Percentiles rank a stretch among this genome's conserved stretches.
phyloP scores from a whole-genome alignment of 1,139 yeast genomes.

The Pichia sp. region DNA sequence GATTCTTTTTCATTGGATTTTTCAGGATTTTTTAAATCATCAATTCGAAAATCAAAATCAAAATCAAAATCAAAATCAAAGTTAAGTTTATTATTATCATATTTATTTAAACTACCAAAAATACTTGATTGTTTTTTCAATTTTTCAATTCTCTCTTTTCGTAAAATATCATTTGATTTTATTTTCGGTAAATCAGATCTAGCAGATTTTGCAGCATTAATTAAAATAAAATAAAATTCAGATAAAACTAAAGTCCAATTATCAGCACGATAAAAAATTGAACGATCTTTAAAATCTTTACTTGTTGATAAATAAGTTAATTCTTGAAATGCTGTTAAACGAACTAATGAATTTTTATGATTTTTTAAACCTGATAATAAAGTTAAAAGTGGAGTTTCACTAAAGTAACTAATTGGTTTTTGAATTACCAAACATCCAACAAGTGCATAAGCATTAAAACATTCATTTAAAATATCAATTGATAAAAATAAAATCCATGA shows the following conservation, averaged over 20 bases:
- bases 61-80: constrained; percentile 8
- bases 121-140: constrained; percentile 12
- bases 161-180: constrained; percentile 21
- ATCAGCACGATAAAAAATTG: constrained; percentile 43
- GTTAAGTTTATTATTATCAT: constrained; percentile 5
- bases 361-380: constrained; percentile 64
- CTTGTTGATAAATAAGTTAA: constrained; percentile 55
- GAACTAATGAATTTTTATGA: constrained; percentile 48
- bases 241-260: constrained; percentile 53
- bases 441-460: constrained; percentile 68
- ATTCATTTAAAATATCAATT: constrained; percentile 61
- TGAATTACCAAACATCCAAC: constrained; percentile 79
- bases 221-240: constrained; percentile 53
- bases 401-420: constrained; percentile 58
- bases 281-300: constrained; percentile 42
- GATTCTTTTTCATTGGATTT: background rate
- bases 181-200: constrained; percentile 28
- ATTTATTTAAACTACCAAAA: constrained; percentile 16
- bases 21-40: no score
- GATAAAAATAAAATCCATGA: constrained; percentile 32
- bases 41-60: background rate
- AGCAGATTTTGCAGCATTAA: constrained; percentile 39
- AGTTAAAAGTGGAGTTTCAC: constrained; percentile 69
- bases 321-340: constrained; percentile 70
- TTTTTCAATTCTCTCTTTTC: constrained; percentile 5